Base-by-base conservation (phyloP, 2,329 filamentous ascomycete genomes). In the Diaporthe humulicola region DNA sequence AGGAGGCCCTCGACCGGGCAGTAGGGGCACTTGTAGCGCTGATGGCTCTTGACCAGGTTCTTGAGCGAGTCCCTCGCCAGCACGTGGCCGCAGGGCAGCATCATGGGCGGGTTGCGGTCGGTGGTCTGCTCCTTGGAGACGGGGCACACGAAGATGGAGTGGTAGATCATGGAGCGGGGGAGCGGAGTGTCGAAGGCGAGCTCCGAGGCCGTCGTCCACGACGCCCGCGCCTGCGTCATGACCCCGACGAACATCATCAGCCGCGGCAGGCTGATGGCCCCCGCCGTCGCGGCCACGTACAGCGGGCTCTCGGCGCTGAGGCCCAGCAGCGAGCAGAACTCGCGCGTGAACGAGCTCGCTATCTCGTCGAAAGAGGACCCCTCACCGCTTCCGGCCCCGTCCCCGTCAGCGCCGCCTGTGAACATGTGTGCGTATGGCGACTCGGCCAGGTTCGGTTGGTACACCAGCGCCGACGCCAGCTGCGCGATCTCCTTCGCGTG, bases 71-170 rank as follows among this genome's bases (percentile, higher is more conserved):
- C 96, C 77, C 92, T 90, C 25, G 95, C 96, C 75, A 99, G 93
- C 70, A 98, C 96, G 85, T 99, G 97, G 8, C 97, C 96, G 81
- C 97, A 99, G 0, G 95, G 94, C 81, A 99, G 92, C 90, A 98
- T 97, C 94, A 98, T 97, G 2, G 97, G 95, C 15, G 97, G 97
- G 82, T 99, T 99, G 33, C 89, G 86, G 80, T 98, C 95, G 0
- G 96, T 99, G 0, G 94, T 95, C 84, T 99, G 97, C 82, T 98
- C 97, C 83, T 98, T 98, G 80, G 93, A 96, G 7, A 99, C 97
- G 0, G 97, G 97, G 81, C 97, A 99, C 56, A 99, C 97, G 82
- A 99, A 99, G 81, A 99, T 98, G 73, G 94, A 94, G 83, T 99
- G 97, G 86, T 98, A 99, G 66, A 92, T 87, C 89, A 91, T 91